phyloP scores from a whole-genome alignment of 192 early-diverging fungal species.

The Podila minutissima region DNA sequence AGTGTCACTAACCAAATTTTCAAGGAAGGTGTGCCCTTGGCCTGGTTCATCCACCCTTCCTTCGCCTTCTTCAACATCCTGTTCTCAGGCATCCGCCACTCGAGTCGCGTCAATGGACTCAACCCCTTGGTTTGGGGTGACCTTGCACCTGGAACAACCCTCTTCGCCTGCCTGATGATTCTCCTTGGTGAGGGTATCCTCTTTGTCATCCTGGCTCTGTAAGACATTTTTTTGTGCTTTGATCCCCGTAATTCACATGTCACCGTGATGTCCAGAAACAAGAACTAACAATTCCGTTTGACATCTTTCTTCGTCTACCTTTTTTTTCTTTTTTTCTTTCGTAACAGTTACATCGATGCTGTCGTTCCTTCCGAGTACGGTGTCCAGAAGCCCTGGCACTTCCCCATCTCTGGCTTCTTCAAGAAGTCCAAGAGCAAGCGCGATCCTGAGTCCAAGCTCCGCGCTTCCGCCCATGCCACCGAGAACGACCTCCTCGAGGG shows the following conservation, averaged over 20 bases:
- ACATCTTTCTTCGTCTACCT: too few relatives aligned
- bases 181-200: constrained; percentile 35
- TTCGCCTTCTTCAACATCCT: constrained; percentile 40
- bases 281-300: too few relatives aligned
- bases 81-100: not conserved
- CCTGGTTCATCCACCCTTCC: constrained; percentile 41
- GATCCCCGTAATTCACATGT: not conserved
- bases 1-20: constrained; percentile 15
- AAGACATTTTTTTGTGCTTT: constrained; percentile 1
- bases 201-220: constrained; percentile 31
- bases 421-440: not conserved
- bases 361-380: constrained; percentile 44
- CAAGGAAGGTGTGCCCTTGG: constrained; percentile 15
- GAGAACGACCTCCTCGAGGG: constrained; percentile 20
- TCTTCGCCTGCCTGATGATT: constrained; percentile 25
- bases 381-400: constrained; percentile 50
- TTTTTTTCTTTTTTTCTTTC: not conserved
- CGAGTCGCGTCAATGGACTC: constrained; percentile 29
- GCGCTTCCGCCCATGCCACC: not conserved
- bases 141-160: constrained; percentile 9
- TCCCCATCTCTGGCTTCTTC: constrained; percentile 26
- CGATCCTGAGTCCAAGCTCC: constrained; percentile 10
- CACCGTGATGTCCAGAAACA: not conserved
- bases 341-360: constrained; percentile 30
- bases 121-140: constrained; percentile 22